Base-by-base conservation (phyloP, 192 early-diverging fungal genomes). In the Podila clonocystis region DNA sequence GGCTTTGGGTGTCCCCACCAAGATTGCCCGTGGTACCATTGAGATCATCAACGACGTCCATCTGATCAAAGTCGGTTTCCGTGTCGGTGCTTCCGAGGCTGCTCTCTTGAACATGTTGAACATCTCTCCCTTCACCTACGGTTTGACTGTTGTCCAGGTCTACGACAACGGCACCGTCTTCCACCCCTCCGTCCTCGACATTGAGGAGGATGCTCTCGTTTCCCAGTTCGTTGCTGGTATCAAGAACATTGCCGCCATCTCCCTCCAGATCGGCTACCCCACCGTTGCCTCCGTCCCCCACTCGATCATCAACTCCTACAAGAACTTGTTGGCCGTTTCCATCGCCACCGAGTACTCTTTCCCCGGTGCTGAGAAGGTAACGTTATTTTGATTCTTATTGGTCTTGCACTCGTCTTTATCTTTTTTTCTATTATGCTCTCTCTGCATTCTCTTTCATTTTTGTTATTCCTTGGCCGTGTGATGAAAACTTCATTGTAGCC, bases 11-110 rank as follows among this genome's bases (percentile, higher is more conserved):
- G 94, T 99, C 87, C 97, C 98, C 65, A 99, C 98, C 94, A 99
- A 99, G 96, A 99, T 99, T 95, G 92, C 98, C 74, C 95, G 95
- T 94, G 98, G 98, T 97, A 97, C 96, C 86, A 98, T 99, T 93
- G 98, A 99, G 90, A 99, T 99, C 79, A 93, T 96, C 79, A 91
- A 90, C 85, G 95, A 99, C 72, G 95, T 98, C 73, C 91, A 94
- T 83, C 87, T 99, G 63, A 92, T 99, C 86, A 92, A 94, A 84
- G 86, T 85, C 71, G 97, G 96, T 61, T 82, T 87, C 84, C 96
- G 95, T 90, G 98, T 99, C 86, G 97, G 98, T 86, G 92, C 95
- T 76, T 98, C 98, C 77, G 97, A 99, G 89, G 97, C 97, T 85
- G 91, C 96, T 75, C 91, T 99, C 77, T 90, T 99, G 73, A 99